phyloP scores from a whole-genome alignment of 768 basidiomycete genomes.

The Lactarius hatsudake region DNA sequence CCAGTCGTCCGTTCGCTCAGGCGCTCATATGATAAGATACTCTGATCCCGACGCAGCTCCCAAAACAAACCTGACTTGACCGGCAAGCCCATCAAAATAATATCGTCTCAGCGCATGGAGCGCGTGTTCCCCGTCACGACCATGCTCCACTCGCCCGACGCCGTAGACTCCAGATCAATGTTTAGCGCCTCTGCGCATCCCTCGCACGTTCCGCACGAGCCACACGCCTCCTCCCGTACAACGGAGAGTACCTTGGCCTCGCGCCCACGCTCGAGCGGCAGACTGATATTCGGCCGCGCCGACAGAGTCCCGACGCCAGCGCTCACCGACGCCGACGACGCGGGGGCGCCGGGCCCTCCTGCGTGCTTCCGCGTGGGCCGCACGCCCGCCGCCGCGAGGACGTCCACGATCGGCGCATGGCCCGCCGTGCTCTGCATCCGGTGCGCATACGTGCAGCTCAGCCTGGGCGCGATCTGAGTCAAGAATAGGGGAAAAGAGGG shows the following conservation, averaged over 20 bases:
- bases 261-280: constrained; percentile 19
- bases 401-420: constrained; percentile 69
- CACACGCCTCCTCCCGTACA: constrained; percentile 26
- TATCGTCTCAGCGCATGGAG: background rate
- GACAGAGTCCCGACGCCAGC: background rate
- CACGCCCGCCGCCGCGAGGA: constrained; percentile 62
- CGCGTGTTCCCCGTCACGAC: constrained; percentile 15
- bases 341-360: background rate
- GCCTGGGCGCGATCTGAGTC: constrained; percentile 36
- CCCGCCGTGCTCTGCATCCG: constrained; percentile 77
- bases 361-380: constrained; percentile 7
- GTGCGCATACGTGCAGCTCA: constrained; percentile 72
- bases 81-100: background rate
- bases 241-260: constrained; percentile 26
- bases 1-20: background rate
- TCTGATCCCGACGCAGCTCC: background rate
- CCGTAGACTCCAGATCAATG: constrained; percentile 22
- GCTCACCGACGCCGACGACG: background rate
- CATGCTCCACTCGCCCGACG: constrained; percentile 27
- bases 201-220: constrained; percentile 10
- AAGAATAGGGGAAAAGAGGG: background rate
- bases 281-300: background rate
- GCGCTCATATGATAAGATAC: background rate
- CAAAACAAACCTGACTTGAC: background rate
- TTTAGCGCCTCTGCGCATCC: constrained; percentile 16